phyloP scores from a whole-genome alignment of 805 yeast species.

The Hanseniaspora nectarophila region DNA sequence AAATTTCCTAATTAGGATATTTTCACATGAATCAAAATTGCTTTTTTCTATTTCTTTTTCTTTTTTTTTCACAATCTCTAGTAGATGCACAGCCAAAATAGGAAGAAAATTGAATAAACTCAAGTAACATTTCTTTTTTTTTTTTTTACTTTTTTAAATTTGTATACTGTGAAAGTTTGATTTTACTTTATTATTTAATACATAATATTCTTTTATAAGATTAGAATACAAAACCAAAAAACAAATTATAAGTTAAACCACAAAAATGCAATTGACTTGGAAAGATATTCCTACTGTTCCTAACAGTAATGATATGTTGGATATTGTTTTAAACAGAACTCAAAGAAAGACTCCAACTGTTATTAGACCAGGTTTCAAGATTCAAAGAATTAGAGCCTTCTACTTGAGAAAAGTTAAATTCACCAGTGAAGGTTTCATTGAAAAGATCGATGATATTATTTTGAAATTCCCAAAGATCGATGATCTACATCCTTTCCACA shows the following conservation, averaged over 20 bases:
- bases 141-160: neutral
- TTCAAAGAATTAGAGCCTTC: slow-evolving; percentile 90
- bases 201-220: no score
- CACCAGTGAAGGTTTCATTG: slow-evolving; percentile 92
- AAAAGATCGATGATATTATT: slow-evolving; percentile 76
- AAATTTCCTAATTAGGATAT: neutral
- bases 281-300: slow-evolving; percentile 96
- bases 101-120: neutral
- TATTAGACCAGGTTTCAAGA: slow-evolving; percentile 89
- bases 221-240: no score
- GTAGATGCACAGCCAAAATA: neutral
- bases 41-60: neutral
- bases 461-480: slow-evolving; percentile 90
- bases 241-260: neutral
- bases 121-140: neutral
- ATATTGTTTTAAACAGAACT: slow-evolving; percentile 90
- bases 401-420: slow-evolving; percentile 96
- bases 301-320: slow-evolving; percentile 82
- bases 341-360: slow-evolving; percentile 99
- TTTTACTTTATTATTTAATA: no score
- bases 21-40: neutral
- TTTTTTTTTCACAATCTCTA: no score
- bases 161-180: no score
- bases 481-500: slow-evolving; percentile 96
- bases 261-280: slow-evolving; percentile 88